Base-by-base conservation (phyloP, 2,329 filamentous ascomycete species). In the Aphanocladium album region DNA sequence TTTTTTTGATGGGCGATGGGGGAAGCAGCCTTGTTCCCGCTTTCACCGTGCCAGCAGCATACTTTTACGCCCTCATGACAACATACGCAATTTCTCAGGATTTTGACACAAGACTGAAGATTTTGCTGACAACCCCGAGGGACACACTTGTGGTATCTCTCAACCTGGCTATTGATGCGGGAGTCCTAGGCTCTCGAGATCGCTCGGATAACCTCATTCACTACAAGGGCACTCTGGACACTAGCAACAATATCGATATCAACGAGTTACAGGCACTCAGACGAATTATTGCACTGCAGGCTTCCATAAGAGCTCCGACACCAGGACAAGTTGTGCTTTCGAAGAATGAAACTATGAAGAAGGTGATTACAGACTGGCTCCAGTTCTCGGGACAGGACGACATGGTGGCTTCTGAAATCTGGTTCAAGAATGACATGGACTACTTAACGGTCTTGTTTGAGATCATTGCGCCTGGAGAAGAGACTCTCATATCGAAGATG, bases 31-130 rank as follows among this genome's bases (percentile, higher is more conserved):
- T 60, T 30, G 41, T 33, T 53, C 57, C 57, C 16, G 17, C 47
- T 17, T 60, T 60, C 30, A 60, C 50, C 21, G 57, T 60, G 21
- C 57, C 57, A 2, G 57, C 57, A 17, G 57, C 57, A 4, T 60
- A 53, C 21, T 60, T 60, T 37, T 60, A 60, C 27, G 57, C 57
- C 35, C 23, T 60, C 17, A 53, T 39, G 19, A 52, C 49, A n/a
- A 53, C 57, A 27, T 51, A 60, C 21, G 37, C 57, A n/a, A 60
- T 60, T 21, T 53, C 57, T 2, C 57, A 60, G 25, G 30, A 52
- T 25, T 60, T 53, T 47, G 49, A 60, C 14, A 60, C 57, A 3
- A 17, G 57, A n/a, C n/a, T 60, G 39, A 60, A 60, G 39, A 39
- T 60, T 25, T 37, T 60, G 11, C 23, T 60, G 9, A 60, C 57